Evolutionary conservation across 2,329 filamentous ascomycete species (phyloP), one percentile per base, ranked within the genome.

Genomic region (Trichoderma koningiopsis): DNA sequence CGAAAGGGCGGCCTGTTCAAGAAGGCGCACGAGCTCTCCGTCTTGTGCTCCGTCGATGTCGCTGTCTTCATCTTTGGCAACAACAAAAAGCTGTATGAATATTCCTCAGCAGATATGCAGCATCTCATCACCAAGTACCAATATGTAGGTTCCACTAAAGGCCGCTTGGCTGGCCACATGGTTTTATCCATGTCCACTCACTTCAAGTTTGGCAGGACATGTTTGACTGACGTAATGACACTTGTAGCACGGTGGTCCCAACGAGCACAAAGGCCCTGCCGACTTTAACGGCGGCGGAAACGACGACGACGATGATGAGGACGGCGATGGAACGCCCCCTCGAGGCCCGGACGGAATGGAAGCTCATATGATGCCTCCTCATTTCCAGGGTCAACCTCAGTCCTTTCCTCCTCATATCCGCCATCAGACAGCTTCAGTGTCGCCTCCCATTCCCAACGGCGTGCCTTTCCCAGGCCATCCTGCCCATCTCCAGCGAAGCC

Each of bases 11-110:
- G 96, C 76, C 86, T 99, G 61, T 99, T 99, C 88, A 99, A 99
- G 86, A 99, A 99, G 88, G 96, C 96, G 66, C 94, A 99, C 81
- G 96, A 99, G 86, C 88, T 99, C 64, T 97, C 95, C 65, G 96
- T 99, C 58, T 91, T 99, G 72, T 99, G 96, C 81, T 97, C 94
- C 49, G 96, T 99, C 79, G 96, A 99, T 80, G 96, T 99, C 74
- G 96, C 96, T 52, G 96, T 99, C 77, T 96, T 99, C 80, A 97
- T 99, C 77, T 98, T 98, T 78, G 95, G 95, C 72, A 94, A 93
- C 83, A 99, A 99, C 82, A 99, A 98, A 87, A 98, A 98, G 83
- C 87, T 99, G 31, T 97, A 98, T 81, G 94, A 99, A 81, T 99
- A 97, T 80, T 98, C 94, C 14, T 98, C 95, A 22, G 86, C 89